phyloP scores from a whole-genome alignment of 2,329 filamentous ascomycete species.

The Colletotrichum echinochloae region DNA sequence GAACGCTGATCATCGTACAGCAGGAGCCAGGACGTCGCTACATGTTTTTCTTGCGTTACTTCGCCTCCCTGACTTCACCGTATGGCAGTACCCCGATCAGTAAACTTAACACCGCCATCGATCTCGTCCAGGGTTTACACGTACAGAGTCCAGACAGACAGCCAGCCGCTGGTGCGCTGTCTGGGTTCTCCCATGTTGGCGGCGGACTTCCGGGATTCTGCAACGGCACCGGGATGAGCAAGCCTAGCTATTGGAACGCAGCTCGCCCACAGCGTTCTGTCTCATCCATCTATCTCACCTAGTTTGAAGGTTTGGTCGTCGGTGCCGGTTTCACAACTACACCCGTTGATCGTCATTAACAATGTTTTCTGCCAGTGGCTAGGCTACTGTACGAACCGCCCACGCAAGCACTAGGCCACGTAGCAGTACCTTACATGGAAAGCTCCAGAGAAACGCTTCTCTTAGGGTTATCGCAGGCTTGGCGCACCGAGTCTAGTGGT shows the following conservation, averaged over 20 bases:
- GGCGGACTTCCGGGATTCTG: slow-evolving; percentile 26
- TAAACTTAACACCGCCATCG: slow-evolving; percentile 15
- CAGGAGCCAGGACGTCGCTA: slow-evolving; percentile 20
- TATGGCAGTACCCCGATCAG: neutral
- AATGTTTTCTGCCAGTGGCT: slow-evolving; percentile 17
- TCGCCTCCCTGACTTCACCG: neutral
- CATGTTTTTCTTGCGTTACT: slow-evolving; percentile 3
- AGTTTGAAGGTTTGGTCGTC: neutral
- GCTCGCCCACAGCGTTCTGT: slow-evolving; percentile 18
- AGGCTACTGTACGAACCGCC: neutral
- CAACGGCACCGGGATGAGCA: slow-evolving; percentile 32
- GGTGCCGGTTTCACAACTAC: slow-evolving; percentile 19
- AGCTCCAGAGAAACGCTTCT: slow-evolving; percentile 7
- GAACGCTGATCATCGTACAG: neutral
- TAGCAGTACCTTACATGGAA: slow-evolving; percentile 36
- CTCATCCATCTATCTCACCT: slow-evolving; percentile 13
- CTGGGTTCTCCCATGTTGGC: slow-evolving; percentile 24
- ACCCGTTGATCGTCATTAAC: slow-evolving; percentile 16
- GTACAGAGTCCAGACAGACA: too few species aligned
- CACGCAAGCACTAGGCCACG: slow-evolving; percentile 15
- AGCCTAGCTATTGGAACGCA: slow-evolving; percentile 8
- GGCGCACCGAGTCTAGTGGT: slow-evolving; percentile 24
- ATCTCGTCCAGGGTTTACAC: neutral
- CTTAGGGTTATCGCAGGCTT: slow-evolving; percentile 13
- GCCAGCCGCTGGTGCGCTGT: slow-evolving; percentile 15